Conservation (phyloP, 2,329 filamentous ascomycete genomes). For the Pestalotiopsis sp. region DNA sequence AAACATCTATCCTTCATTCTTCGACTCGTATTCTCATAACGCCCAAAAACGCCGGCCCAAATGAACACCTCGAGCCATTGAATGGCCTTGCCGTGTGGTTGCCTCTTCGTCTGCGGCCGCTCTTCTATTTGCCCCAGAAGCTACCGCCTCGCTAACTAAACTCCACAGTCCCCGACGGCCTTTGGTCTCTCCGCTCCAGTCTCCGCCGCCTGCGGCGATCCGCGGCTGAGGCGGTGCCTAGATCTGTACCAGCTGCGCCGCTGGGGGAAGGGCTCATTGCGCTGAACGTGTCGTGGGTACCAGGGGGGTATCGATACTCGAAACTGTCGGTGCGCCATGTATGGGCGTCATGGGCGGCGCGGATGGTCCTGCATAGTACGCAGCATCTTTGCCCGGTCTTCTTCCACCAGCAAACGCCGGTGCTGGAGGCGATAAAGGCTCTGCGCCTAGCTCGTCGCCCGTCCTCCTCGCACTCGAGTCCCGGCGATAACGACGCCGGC, state of each 20-base stretch:
- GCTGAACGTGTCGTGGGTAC: conserved; percentile 58
- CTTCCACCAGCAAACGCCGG: conserved; percentile 58
- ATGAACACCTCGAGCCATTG: conserved; percentile 9
- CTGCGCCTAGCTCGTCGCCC: conserved; percentile 50
- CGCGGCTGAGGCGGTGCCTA: conserved; percentile 45
- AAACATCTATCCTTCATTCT: background rate
- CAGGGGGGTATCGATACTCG: conserved; percentile 51
- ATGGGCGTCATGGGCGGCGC: conserved; percentile 13
- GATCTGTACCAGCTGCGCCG: conserved; percentile 39
- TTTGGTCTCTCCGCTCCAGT: conserved; percentile 53
- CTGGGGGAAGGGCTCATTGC: conserved; percentile 51
- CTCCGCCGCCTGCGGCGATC: conserved; percentile 60
- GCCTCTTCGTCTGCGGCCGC: background rate
- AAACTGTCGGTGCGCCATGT: conserved; percentile 40
- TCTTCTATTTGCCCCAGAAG: background rate
- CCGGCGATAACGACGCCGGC: conserved; percentile 54
- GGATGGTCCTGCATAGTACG: conserved; percentile 56
- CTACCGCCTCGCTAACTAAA: conserved; percentile 18
- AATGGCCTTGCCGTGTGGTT: background rate
- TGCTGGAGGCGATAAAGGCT: conserved; percentile 56
- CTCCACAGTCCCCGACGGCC: conserved; percentile 27
- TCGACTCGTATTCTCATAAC: background rate
- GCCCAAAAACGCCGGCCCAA: background rate
- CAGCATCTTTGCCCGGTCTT: conserved; percentile 59
- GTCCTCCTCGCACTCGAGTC: conserved; percentile 50